Percentiles rank a stretch among this genome's conserved stretches.
phyloP scores from a whole-genome alignment of 83 land plant species.

The Thuja plicata region DNA sequence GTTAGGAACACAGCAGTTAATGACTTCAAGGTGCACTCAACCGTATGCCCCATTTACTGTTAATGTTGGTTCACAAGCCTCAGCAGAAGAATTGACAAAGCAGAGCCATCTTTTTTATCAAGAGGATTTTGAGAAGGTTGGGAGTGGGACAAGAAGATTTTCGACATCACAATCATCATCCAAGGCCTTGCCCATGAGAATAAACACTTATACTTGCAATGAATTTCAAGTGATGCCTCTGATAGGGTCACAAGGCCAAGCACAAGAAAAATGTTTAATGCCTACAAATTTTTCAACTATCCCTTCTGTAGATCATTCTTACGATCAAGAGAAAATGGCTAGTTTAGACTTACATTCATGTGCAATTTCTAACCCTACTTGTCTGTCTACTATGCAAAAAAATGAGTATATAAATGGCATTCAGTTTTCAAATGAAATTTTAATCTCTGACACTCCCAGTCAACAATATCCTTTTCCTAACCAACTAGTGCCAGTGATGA shows the following conservation, averaged over 20 bases:
- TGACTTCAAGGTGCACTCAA: not conserved
- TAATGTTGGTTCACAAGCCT: not conserved
- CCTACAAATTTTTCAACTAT: not conserved
- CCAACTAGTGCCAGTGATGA: not conserved
- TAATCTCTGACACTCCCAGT: not conserved
- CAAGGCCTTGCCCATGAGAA: not conserved
- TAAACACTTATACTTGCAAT: not conserved
- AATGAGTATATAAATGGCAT: not conserved
- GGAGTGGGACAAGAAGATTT: not conserved
- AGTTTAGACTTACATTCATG: not conserved
- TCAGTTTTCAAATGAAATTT: not conserved
- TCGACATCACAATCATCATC: constrained; percentile 3
- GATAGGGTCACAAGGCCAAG: not conserved
- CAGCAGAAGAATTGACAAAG: constrained; percentile 4
- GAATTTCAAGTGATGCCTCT: constrained; percentile 1
- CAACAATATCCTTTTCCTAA: not conserved
- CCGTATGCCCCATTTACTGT: not conserved
- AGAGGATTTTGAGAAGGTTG: constrained; percentile 9
- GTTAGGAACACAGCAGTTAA: not conserved
- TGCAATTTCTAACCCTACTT: not conserved
- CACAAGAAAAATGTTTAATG: constrained; percentile 5
- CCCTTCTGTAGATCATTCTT: constrained; percentile 3
- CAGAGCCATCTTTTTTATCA: not conserved
- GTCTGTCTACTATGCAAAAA: not conserved
- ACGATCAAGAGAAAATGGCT: not conserved